A percentile compares a stretch with the other conserved stretches of the same genome.
phyloP scores from a whole-genome alignment of 2,329 filamentous ascomycete genomes.

The Geoglossum cookeanum region DNA sequence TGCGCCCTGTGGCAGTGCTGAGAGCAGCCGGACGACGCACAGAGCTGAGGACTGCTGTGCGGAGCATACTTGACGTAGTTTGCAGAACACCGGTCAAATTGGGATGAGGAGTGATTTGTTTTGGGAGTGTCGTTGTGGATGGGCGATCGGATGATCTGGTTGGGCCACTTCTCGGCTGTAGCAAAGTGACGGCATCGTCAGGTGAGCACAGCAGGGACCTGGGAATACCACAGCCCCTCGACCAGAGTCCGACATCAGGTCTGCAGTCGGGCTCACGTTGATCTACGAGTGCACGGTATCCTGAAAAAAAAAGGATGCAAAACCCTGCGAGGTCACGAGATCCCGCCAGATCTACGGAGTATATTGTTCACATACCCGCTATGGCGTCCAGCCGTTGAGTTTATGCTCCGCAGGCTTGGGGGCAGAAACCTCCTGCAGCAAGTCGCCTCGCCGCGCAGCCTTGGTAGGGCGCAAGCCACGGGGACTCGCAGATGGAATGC shows the following conservation, averaged over 20 bases:
- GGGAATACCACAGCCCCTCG: not conserved
- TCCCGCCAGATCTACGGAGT: not conserved
- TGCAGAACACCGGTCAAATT: not conserved
- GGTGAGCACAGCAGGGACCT: not conserved
- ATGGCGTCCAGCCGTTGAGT: not conserved
- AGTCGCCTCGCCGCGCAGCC: not conserved
- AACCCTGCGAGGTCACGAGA: not conserved
- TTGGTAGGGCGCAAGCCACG: not conserved
- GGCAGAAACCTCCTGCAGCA: not conserved
- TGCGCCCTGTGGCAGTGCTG: not conserved
- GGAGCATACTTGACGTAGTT: conserved; percentile 3
- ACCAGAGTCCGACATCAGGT: not conserved
- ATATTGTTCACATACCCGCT: not conserved
- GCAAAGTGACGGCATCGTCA: not conserved
- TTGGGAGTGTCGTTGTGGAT: not conserved
- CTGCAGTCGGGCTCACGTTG: not conserved
- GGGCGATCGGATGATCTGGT: not conserved
- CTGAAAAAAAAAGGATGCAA: too few relatives aligned
- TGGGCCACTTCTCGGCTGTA: not conserved
- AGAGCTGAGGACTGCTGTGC: not conserved
- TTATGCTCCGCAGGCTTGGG: not conserved
- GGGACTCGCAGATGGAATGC: not conserved
- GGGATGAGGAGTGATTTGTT: not conserved
- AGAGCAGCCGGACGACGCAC: not conserved
- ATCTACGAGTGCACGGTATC: not conserved